Conservation (phyloP, 495 filamentous ascomycete genomes). For the Lentithecium fluviatile region DNA sequence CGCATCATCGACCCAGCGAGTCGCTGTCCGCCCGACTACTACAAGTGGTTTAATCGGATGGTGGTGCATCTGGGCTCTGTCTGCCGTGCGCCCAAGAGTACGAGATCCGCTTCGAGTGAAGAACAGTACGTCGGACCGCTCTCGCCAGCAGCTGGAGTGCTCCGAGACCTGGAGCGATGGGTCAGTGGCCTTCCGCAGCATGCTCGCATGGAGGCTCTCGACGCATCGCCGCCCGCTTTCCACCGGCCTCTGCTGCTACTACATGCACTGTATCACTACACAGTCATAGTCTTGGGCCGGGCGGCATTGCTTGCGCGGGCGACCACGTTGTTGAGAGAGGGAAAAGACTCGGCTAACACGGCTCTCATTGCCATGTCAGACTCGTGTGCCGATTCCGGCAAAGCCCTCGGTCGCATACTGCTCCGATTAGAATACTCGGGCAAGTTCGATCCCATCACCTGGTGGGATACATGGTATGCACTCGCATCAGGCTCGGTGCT, state of each 20-base stretch:
- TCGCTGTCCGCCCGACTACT: slow-evolving; percentile 38
- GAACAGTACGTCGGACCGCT: slow-evolving; percentile 34
- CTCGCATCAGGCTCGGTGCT: slow-evolving; percentile 34
- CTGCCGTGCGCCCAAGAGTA: slow-evolving; percentile 33
- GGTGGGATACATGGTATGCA: slow-evolving; percentile 40
- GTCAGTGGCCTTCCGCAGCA: slow-evolving; percentile 41
- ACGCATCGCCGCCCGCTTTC: slow-evolving; percentile 27
- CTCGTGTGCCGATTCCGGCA: slow-evolving; percentile 33
- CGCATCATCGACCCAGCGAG: slow-evolving; percentile 41
- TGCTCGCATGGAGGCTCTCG: slow-evolving; percentile 33
- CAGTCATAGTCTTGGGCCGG: slow-evolving; percentile 28
- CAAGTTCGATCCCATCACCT: slow-evolving; percentile 35
- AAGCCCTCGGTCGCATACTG: slow-evolving; percentile 26
- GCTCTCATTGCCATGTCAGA: slow-evolving; percentile 22
- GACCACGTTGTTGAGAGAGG: slow-evolving; percentile 29
- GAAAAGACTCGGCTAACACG: slow-evolving; percentile 18
- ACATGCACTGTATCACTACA: slow-evolving; percentile 38
- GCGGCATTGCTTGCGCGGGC: slow-evolving; percentile 34
- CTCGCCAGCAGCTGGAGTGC: slow-evolving; percentile 35
- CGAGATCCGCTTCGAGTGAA: slow-evolving; percentile 22
- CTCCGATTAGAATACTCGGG: slow-evolving; percentile 27
- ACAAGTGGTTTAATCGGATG: slow-evolving; percentile 29
- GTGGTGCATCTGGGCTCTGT: slow-evolving; percentile 36
- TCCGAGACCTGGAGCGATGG: slow-evolving; percentile 44
- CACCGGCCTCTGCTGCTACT: slow-evolving; percentile 38